A percentile compares a stretch with the other conserved stretches of the same genome.
These are phyloP conservation scores for Cutaneotrichosporon spelunceum DNA, from an alignment of 1,284 basidiomycete genomes.

Conservation along the genomic window DNA sequence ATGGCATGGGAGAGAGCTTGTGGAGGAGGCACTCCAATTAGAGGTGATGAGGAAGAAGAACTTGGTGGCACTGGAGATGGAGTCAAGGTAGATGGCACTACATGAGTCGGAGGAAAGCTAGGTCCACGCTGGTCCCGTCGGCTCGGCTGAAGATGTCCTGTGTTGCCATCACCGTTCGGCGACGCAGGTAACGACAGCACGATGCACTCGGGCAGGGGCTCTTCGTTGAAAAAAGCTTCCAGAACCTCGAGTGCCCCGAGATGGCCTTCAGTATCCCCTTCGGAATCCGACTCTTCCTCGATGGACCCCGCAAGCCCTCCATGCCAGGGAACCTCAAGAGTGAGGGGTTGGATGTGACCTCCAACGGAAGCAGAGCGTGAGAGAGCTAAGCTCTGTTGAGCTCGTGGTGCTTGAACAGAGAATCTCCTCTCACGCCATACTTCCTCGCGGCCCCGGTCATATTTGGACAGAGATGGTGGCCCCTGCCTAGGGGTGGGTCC, in stretches of 20 bases:
- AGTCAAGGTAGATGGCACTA: not conserved
- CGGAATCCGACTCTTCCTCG: slow-evolving; percentile 11
- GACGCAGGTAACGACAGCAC: not conserved
- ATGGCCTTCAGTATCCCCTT: slow-evolving; percentile 5
- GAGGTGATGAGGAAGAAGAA: not conserved
- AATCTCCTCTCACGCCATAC: not conserved
- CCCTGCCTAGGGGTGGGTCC: not conserved
- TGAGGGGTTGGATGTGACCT: not conserved
- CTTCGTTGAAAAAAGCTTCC: slow-evolving; percentile 17
- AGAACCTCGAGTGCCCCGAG: slow-evolving; percentile 20
- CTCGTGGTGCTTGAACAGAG: not conserved
- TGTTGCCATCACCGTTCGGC: not conserved
- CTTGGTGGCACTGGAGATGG: not conserved
- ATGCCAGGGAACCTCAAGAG: not conserved
- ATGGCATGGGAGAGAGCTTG: not conserved
- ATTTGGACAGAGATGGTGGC: not conserved
- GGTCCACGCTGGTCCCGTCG: not conserved
- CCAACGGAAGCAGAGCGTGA: not conserved
- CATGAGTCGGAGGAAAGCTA: not conserved
- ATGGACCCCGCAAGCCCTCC: not conserved
- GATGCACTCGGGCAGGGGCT: slow-evolving; percentile 10
- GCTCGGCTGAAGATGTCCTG: not conserved
- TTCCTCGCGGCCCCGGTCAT: not conserved
- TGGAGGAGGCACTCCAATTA: not conserved
- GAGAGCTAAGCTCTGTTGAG: not conserved